These are phyloP conservation scores for Curvularia eragrostidis DNA, from an alignment of 2,329 filamentous ascomycete species.

Conservation along the genomic window DNA sequence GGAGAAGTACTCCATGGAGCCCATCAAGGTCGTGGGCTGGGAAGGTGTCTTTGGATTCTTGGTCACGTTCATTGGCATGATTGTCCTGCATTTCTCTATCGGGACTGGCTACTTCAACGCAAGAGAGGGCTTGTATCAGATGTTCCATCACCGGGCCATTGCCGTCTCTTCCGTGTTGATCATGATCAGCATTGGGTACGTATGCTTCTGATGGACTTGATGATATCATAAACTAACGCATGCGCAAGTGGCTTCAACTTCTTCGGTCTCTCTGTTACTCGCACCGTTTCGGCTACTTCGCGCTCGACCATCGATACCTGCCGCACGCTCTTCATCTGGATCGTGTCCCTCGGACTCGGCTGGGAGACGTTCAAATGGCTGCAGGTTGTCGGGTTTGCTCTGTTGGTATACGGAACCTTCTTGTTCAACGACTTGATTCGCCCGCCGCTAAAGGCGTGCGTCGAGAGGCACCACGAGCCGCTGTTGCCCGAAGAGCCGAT, in stretches of 20 bases:
- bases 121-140: conserved; percentile 80
- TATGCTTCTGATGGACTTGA: conserved; percentile 25
- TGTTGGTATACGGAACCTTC: conserved; percentile 96
- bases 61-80: conserved; percentile 79
- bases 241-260: conserved; percentile 91
- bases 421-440: conserved; percentile 93
- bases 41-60: conserved; percentile 90
- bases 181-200: conserved; percentile 96
- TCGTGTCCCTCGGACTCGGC: conserved; percentile 87
- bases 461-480: conserved; percentile 64
- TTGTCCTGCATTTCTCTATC: conserved; percentile 77
- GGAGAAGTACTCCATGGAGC: conserved; percentile 78
- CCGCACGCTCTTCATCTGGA: conserved; percentile 97
- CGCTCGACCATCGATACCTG: conserved; percentile 97
- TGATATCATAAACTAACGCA: conserved; percentile 19
- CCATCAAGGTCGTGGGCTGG: conserved; percentile 92
- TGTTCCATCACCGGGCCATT: conserved; percentile 74
- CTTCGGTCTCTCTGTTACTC: conserved; percentile 93
- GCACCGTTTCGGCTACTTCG: conserved; percentile 87
- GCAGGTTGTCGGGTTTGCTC: conserved; percentile 84
- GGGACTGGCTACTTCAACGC: conserved; percentile 92
- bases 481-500: conserved; percentile 84
- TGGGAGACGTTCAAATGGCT: conserved; percentile 99
- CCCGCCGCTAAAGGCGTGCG: conserved; percentile 74
- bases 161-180: conserved; percentile 82